Evolutionary conservation across 768 basidiomycete species (phyloP).

Genomic region (Flagelloscypha sp.): DNA sequence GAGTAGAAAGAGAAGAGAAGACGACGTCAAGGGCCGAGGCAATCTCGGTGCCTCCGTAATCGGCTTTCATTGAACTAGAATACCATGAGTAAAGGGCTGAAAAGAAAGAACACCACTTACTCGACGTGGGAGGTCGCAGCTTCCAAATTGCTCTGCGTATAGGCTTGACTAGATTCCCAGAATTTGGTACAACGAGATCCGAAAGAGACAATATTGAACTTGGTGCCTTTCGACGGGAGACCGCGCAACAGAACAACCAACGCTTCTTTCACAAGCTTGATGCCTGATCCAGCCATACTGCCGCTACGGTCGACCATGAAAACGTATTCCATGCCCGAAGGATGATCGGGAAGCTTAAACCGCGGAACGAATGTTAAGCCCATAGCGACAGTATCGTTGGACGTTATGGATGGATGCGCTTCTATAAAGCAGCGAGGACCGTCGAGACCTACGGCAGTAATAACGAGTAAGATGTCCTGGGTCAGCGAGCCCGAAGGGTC

Average conservation of each 20-base stretch:
- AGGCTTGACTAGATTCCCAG: slow-evolving; percentile 19
- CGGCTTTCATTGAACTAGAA: slow-evolving; percentile 2
- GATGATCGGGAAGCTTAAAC: slow-evolving; percentile 24
- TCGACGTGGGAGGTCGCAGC: slow-evolving; percentile 5
- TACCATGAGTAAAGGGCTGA: no score
- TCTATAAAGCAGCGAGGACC: slow-evolving; percentile 33
- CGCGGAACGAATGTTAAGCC: slow-evolving; percentile 32
- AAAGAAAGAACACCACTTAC: slow-evolving; percentile 13
- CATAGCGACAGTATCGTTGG: slow-evolving; percentile 20
- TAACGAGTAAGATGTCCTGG: slow-evolving; percentile 29
- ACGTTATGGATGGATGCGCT: slow-evolving; percentile 2
- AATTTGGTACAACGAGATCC: slow-evolving; percentile 13
- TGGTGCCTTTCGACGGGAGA: slow-evolving; percentile 21
- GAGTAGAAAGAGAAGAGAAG: slow-evolving; percentile 16
- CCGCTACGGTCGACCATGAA: slow-evolving; percentile 36
- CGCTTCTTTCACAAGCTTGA: slow-evolving; percentile 26
- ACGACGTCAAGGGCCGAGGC: slow-evolving; percentile 19
- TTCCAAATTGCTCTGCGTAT: slow-evolving; percentile 6
- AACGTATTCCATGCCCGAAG: slow-evolving; percentile 31
- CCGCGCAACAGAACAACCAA: slow-evolving; percentile 27
- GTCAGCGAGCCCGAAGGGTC: no score
- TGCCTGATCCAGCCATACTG: slow-evolving; percentile 22
- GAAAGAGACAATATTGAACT: slow-evolving; percentile 36
- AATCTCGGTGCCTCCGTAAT: slow-evolving; percentile 32
- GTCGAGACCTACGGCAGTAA: slow-evolving; percentile 28